Percentiles rank a stretch among this genome's conserved stretches.
Evolutionary conservation across 2,329 filamentous ascomycete species (phyloP).

Genomic region (Fusarium brevicatenulatum): DNA sequence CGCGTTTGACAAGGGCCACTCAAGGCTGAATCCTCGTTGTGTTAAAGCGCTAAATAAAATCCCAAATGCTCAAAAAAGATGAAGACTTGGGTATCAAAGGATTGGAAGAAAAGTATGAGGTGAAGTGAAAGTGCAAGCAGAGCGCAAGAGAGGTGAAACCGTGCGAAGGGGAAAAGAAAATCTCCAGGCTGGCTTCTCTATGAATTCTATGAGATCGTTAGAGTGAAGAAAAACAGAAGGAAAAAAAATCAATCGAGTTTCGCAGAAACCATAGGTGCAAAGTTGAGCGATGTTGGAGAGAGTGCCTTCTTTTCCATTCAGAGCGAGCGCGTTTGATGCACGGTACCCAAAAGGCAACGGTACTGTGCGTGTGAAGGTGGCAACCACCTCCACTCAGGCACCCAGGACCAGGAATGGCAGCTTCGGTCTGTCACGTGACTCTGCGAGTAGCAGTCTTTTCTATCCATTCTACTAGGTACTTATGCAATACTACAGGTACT

Average conservation of each 20-base stretch:
- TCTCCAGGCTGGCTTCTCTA: neutral
- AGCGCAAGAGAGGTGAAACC: neutral
- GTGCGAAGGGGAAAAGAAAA: neutral
- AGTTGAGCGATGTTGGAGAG: neutral
- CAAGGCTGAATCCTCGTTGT: neutral
- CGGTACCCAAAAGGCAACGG: neutral
- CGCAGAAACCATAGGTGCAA: neutral
- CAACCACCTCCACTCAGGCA: neutral
- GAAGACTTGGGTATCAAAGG: neutral
- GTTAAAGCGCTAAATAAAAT: neutral
- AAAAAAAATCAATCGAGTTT: neutral
- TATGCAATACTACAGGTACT: neutral
- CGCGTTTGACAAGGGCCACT: neutral
- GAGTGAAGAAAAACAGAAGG: neutral
- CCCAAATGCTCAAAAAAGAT: neutral
- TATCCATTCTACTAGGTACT: too few relatives aligned
- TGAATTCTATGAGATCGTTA: neutral
- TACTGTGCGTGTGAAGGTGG: neutral
- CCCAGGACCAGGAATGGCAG: neutral
- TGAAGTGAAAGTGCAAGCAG: neutral
- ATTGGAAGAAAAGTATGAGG: neutral
- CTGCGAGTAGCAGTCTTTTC: neutral
- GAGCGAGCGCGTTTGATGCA: constrained; percentile 8
- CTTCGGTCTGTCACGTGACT: neutral
- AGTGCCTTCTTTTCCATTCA: neutral